These are phyloP conservation scores for Agaricus blazei DNA, from an alignment of 768 basidiomycete genomes.

Conservation along the genomic window DNA sequence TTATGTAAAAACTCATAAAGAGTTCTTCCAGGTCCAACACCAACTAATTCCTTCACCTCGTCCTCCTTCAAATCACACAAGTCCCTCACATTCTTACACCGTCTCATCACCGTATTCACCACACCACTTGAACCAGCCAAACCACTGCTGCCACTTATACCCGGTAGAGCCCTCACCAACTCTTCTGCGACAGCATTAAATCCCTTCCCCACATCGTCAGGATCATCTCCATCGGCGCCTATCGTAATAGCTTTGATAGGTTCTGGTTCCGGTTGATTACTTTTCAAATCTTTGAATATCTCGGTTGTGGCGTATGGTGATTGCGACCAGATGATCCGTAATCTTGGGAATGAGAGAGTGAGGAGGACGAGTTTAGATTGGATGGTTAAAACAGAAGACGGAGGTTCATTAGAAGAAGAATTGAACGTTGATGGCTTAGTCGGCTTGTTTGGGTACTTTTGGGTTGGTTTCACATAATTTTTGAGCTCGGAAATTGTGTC, in stretches of 20 bases:
- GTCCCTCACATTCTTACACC: slow-evolving; percentile 71
- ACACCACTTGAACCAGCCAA: slow-evolving; percentile 69
- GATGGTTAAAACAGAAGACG: slow-evolving; percentile 45
- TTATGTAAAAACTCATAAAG: slow-evolving; percentile 82
- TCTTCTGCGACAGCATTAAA: slow-evolving; percentile 79
- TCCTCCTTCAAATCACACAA: slow-evolving; percentile 59
- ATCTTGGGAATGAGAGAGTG: slow-evolving; percentile 82
- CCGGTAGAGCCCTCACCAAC: slow-evolving; percentile 75
- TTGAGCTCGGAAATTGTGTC: slow-evolving; percentile 68
- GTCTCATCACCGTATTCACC: slow-evolving; percentile 58
- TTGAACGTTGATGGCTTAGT: slow-evolving; percentile 16
- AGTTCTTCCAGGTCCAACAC: slow-evolving; percentile 73
- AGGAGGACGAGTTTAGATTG: slow-evolving; percentile 94
- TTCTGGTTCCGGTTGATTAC: slow-evolving; percentile 76
- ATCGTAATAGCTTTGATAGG: slow-evolving; percentile 67
- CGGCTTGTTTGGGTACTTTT: slow-evolving; percentile 54
- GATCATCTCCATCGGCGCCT: slow-evolving; percentile 68
- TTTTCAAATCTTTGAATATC: slow-evolving; percentile 90
- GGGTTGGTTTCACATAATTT: slow-evolving; percentile 55
- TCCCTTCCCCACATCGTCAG: slow-evolving; percentile 54
- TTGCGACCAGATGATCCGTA: slow-evolving; percentile 96
- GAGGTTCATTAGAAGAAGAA: slow-evolving; percentile 18
- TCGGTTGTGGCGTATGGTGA: slow-evolving; percentile 90
- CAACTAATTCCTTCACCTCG: slow-evolving; percentile 70
- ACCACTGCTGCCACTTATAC: slow-evolving; percentile 45